These are phyloP conservation scores for Sicyos edulis DNA, from an alignment of 306 rosid species.

Conservation along the genomic window DNA sequence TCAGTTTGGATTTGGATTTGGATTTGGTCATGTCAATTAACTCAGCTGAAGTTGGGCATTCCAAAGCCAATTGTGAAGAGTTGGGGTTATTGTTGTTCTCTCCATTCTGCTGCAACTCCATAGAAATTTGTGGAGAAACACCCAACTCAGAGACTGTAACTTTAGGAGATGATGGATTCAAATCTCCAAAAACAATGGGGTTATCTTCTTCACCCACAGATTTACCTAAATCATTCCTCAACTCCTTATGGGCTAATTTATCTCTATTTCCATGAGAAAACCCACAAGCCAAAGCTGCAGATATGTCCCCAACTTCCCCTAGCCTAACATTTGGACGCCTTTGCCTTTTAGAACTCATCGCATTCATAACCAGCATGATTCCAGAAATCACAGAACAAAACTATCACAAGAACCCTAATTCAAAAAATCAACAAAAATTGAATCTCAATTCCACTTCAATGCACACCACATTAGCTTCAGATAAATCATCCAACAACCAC, in stretches of 20 bases:
- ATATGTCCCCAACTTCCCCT: slow-evolving; percentile 36
- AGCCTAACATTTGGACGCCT: slow-evolving; percentile 45
- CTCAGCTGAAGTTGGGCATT: slow-evolving; percentile 14
- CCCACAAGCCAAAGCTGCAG: slow-evolving; percentile 42
- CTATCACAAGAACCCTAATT: slow-evolving; percentile 23
- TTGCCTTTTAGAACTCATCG: slow-evolving; percentile 36
- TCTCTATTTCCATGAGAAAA: slow-evolving; percentile 24
- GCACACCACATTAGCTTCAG: neutral
- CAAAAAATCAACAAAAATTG: neutral
- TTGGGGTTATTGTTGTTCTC: slow-evolving; percentile 36
- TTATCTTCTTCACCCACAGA: slow-evolving; percentile 4
- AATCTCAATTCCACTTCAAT: neutral
- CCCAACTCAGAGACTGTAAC: slow-evolving; percentile 23
- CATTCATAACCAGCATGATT: slow-evolving; percentile 30
- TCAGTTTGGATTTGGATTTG: slow-evolving; percentile 23
- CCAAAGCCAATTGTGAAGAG: slow-evolving; percentile 23
- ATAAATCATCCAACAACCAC: neutral
- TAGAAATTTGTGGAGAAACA: slow-evolving; percentile 25
- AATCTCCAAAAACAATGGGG: slow-evolving; percentile 18
- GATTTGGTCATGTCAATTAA: slow-evolving; percentile 16
- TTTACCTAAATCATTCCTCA: slow-evolving; percentile 13
- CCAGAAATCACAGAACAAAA: slow-evolving; percentile 16
- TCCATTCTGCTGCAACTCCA: slow-evolving; percentile 30
- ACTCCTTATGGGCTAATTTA: slow-evolving; percentile 24
- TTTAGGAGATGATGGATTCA: slow-evolving; percentile 17